Evolutionary conservation across 768 basidiomycete genomes (phyloP), one percentile per base, ranked within the genome.

Genomic region (Trametes cingulata): DNA sequence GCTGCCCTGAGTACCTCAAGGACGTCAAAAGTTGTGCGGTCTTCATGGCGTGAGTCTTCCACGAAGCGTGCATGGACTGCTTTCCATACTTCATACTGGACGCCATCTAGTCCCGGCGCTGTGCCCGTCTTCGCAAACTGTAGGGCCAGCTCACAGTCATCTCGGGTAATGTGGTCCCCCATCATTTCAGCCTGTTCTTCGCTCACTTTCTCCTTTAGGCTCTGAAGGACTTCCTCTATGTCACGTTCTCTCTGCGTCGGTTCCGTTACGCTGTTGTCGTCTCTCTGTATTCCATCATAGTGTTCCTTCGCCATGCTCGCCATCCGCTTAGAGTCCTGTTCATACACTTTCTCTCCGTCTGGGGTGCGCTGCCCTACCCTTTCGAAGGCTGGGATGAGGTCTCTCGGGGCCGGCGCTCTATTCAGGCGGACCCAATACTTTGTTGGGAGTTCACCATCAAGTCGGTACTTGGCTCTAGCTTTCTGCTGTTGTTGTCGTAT

Each of bases 1-100:
- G 42, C 40, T 2, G 3, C 1, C 7, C 14, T 15, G 8, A 53
- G 12, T 1, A 47, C n/a, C 4, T 15, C 37, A 0, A 60, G 20
- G 0, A 52, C 50, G 29, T 59, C 51, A 19, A 58, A 58, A 2
- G 40, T 10, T 20, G 0, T 12, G 2, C 41, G 15, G 12, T 14
- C 52, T 19, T 52, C 43, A 9, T 47, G 33, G 10, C 36, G 2
- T 3, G 3, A 1, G 14, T 56, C 54, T 13, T 47, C 45, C 3
- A 36, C 22, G n/a, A 37, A 56, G 13, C 54, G 33, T 6, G 43
- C 43, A 15, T 56, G 22, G 0, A 56, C 2, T 1, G 54, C 27
- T 13, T 56, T 56, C 54, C 54, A 56, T 0, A 56, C 35, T 17
- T 56, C 54, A 22, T 56, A 56, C 2, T 19, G 54, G 2, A 56